Conservation (phyloP, 2,329 filamentous ascomycete species). For the Paradendryphiella salina region DNA sequence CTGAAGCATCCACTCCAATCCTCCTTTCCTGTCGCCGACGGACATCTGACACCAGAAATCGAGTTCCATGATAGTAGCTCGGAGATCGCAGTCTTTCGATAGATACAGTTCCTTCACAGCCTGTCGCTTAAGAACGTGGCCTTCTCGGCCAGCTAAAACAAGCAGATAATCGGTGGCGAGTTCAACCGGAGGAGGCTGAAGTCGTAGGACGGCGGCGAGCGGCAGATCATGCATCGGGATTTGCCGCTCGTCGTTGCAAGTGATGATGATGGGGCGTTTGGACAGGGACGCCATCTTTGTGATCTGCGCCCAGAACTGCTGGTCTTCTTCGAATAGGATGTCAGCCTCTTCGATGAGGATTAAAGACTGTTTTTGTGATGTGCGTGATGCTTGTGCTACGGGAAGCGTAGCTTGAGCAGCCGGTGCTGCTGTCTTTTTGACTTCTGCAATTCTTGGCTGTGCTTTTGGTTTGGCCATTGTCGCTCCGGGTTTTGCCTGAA, state of each 20-base stretch:
- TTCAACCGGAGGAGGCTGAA: conserved; percentile 66
- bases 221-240: conserved; percentile 73
- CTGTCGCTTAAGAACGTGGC: conserved; percentile 72
- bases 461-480: conserved; percentile 26
- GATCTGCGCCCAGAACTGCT: conserved; percentile 88
- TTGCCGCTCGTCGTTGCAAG: conserved; percentile 89
- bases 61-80: conserved; percentile 79
- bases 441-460: conserved; percentile 17
- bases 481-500: conserved; percentile 55
- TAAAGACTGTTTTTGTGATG: conserved; percentile 82
- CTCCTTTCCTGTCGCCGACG: conserved; percentile 83
- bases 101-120: conserved; percentile 72
- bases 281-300: conserved; percentile 77
- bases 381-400: conserved; percentile 36
- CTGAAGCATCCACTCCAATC: conserved; percentile 85
- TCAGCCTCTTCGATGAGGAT: conserved; percentile 95
- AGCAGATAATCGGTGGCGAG: conserved; percentile 79
- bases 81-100: conserved; percentile 70
- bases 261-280: conserved; percentile 90
- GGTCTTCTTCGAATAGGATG: conserved; percentile 91
- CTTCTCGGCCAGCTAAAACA: conserved; percentile 82
- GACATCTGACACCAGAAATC: conserved; percentile 98
- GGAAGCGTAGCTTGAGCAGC: conserved; percentile 31
- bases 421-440: conserved; percentile 17
- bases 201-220: conserved; percentile 83